Percentiles rank a stretch among this genome's conserved stretches.
phyloP scores from a whole-genome alignment of 2,329 filamentous ascomycete species.

The Colletotrichum sansevieriae region DNA sequence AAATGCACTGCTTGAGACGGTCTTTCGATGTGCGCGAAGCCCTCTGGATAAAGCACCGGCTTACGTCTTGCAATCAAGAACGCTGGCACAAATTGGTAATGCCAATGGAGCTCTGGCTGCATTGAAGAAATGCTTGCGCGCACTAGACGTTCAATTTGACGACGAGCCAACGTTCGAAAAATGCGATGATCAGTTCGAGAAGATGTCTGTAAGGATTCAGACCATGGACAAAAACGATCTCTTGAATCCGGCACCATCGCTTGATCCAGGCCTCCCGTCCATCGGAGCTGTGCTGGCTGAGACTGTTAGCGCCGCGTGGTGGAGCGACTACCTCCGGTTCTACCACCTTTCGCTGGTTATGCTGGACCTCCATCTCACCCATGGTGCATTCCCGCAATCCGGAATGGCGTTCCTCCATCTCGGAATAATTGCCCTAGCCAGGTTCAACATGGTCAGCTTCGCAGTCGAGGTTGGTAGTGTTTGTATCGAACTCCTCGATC shows the following conservation, averaged over 20 bases:
- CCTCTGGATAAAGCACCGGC: slow-evolving; percentile 85
- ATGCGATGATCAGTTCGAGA: slow-evolving; percentile 81
- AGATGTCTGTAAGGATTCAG: slow-evolving; percentile 70
- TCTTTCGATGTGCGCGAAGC: slow-evolving; percentile 78
- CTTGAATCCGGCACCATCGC: slow-evolving; percentile 56
- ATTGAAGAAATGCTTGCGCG: slow-evolving; percentile 77
- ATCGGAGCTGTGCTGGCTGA: slow-evolving; percentile 79
- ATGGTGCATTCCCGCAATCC: slow-evolving; percentile 77
- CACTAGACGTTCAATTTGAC: slow-evolving; percentile 76
- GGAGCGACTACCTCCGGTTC: slow-evolving; percentile 79
- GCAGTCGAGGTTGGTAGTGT: slow-evolving; percentile 74
- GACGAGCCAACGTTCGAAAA: slow-evolving; percentile 78
- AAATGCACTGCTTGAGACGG: slow-evolving; percentile 74
- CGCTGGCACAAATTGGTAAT: slow-evolving; percentile 81
- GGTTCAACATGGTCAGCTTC: slow-evolving; percentile 79
- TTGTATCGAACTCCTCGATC: slow-evolving; percentile 74
- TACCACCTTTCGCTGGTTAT: slow-evolving; percentile 78
- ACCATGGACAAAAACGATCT: slow-evolving; percentile 65
- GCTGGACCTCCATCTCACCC: slow-evolving; percentile 73
- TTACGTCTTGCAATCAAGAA: slow-evolving; percentile 85
- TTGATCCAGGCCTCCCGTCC: slow-evolving; percentile 69
- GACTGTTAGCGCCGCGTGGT: slow-evolving; percentile 78
- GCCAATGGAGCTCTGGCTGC: slow-evolving; percentile 75
- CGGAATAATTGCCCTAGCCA: slow-evolving; percentile 74
- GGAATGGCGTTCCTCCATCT: slow-evolving; percentile 77